Conservation (phyloP, 371 early-diverging fungal species). For the Umbelopsis sp. region DNA sequence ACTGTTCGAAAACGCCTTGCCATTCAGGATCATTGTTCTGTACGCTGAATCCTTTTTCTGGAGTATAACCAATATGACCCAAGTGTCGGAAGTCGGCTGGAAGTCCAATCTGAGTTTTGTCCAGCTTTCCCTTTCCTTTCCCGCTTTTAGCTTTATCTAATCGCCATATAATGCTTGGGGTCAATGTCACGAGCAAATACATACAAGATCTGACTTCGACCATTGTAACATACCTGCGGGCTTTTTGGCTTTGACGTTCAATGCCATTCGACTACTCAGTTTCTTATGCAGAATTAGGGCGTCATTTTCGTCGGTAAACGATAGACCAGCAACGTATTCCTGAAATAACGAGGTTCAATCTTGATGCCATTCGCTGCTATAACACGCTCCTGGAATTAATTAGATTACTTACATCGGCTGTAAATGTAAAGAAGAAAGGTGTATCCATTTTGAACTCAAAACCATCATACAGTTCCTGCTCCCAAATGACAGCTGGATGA, state of each 20-base stretch:
- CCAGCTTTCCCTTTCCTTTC: conserved; percentile 54
- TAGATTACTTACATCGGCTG: conserved; percentile 64
- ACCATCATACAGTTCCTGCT: conserved; percentile 77
- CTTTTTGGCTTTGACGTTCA: conserved; percentile 19
- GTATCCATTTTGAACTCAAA: conserved; percentile 75
- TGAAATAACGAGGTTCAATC: conserved; percentile 27
- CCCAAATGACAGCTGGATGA: conserved; percentile 73
- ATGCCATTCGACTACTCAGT: conserved; percentile 48
- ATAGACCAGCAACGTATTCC: conserved; percentile 79
- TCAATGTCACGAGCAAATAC: background rate
- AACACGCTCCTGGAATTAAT: conserved; percentile 19
- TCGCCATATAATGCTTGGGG: conserved; percentile 26
- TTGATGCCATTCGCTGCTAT: background rate
- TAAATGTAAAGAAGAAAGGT: conserved; percentile 86
- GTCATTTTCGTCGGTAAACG: conserved; percentile 87
- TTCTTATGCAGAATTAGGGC: conserved; percentile 77
- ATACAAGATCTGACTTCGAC: conserved; percentile 26
- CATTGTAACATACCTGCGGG: conserved; percentile 6
- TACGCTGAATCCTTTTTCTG: conserved; percentile 79
- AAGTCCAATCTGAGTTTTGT: conserved; percentile 75
- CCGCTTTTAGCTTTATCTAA: conserved; percentile 40
- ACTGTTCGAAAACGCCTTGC: conserved; percentile 72
- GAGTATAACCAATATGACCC: conserved; percentile 79
- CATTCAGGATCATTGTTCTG: conserved; percentile 82
- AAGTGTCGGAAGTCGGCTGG: conserved; percentile 83